phyloP scores from a whole-genome alignment of 1,284 basidiomycete genomes.

The Crepidotus sp. region DNA sequence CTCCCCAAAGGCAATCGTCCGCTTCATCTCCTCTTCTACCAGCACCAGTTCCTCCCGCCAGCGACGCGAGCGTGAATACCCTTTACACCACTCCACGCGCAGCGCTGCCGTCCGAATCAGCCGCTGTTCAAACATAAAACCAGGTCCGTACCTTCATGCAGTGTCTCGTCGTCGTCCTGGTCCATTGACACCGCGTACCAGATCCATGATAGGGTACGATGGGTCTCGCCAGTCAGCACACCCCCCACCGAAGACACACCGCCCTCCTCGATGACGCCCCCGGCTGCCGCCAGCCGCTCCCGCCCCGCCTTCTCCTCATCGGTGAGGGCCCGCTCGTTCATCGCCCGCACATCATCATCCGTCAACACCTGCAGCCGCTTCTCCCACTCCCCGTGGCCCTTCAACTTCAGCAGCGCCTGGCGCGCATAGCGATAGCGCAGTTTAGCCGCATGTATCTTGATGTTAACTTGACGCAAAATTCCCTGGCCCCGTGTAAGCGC shows the following conservation, averaged over 20 bases:
- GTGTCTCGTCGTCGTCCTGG: background rate
- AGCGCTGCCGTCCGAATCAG: too few relatives aligned
- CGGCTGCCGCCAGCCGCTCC: background rate
- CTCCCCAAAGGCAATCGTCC: background rate
- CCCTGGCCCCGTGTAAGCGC: conserved; percentile 1
- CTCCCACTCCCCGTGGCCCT: conserved; percentile 3
- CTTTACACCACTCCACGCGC: conserved; percentile 5
- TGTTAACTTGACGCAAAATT: background rate
- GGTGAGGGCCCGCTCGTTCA: conserved; percentile 1
- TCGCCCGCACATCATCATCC: background rate
- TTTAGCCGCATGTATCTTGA: background rate
- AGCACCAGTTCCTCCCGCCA: conserved; percentile 1
- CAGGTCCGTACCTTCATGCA: background rate
- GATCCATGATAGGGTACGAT: background rate
- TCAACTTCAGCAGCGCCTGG: background rate
- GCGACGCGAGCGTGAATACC: background rate
- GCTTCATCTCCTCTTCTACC: conserved; percentile 1
- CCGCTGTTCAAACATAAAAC: too few relatives aligned
- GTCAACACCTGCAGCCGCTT: background rate
- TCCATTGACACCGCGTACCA: background rate
- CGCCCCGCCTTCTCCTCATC: conserved; percentile 1
- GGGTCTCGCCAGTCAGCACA: background rate
- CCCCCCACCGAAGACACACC: background rate
- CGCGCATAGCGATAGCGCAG: conserved; percentile 1
- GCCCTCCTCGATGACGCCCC: background rate